Base-by-base conservation (phyloP, 2,329 filamentous ascomycete genomes). In the Botrytis paeoniae region DNA sequence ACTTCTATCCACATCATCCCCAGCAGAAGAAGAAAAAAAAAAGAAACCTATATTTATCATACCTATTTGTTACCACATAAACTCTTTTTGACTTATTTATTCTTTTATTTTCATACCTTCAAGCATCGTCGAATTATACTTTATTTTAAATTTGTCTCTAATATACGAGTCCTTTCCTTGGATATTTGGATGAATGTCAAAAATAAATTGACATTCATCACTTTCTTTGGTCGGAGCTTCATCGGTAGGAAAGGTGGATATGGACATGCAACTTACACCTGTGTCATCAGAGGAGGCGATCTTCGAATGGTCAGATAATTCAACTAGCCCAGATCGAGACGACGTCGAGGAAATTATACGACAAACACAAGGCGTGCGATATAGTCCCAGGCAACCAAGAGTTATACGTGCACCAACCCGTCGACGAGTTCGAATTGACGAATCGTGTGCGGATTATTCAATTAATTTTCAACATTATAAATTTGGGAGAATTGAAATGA, bases 261-360 rank as follows among this genome's bases (percentile, higher is more conserved):
- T 70, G 69, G 69, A 70, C 35, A 63, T 63, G 69, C 69, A 70
- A 61, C 59, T 70, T 70, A 63, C 57, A 48, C 69, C 69, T 70
- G 41, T 70, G 57, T 63, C 65, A 69, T 69, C 69, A 70, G 57
- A 70, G 57, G 69, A 70, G 57, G 69, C 69, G 25, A 70, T 70
- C 59, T 63, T 70, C 43, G 54, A 70, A 48, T 70, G 69, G 69
- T 70, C 69, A 22, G 69, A 70, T 29, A 59, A 51, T 39, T 70
- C 69, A 29, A 70, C 69, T 32, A 70, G 69, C 41, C 69, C 69
- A 41, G 69, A 70, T 63, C 39, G 29, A 62, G 69, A 70, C 54
- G 69, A 62, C 57, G 69, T 63, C 32, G 57, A 70, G 54, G 69
- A 63, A 51, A 63, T 70, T 12, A 51, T 70, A 63, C 69, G 59